Evolutionary conservation across 768 basidiomycete species (phyloP).

Genomic region (Saitozyma sp.): DNA sequence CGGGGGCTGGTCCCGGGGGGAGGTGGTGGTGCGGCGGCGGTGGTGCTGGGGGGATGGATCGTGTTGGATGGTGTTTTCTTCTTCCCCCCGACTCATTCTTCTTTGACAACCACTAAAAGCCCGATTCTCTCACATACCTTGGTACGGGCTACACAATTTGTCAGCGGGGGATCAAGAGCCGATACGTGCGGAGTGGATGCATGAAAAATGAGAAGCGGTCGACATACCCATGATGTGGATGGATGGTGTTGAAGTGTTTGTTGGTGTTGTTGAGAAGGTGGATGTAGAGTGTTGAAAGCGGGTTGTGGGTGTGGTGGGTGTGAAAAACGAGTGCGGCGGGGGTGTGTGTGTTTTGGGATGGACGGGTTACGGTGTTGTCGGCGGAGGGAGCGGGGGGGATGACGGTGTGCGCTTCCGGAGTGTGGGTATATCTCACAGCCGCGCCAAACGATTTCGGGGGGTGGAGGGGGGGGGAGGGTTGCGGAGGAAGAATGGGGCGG

Average conservation of each 20-base stretch:
- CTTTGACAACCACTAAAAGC: neutral
- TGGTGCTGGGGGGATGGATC: neutral
- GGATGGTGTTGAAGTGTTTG: neutral
- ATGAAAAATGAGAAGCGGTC: constrained; percentile 1
- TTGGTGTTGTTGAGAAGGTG: neutral
- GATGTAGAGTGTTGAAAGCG: neutral
- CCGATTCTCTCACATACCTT: constrained; percentile 30
- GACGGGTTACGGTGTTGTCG: neutral
- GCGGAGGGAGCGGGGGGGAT: neutral
- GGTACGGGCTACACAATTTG: constrained; percentile 34
- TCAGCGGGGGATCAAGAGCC: too few species aligned
- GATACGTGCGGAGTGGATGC: constrained; percentile 2
- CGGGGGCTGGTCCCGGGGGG: neutral
- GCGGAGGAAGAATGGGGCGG: neutral
- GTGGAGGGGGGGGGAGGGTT: neutral
- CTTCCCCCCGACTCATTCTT: constrained; percentile 12
- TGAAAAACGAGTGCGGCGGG: too few species aligned
- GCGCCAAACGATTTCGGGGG: neutral
- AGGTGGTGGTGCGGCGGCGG: constrained; percentile 1
- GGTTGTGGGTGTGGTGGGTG: too few species aligned
- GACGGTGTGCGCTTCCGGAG: neutral
- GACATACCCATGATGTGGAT: constrained; percentile 39
- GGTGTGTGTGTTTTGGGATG: neutral
- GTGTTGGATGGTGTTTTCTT: constrained; percentile 5
- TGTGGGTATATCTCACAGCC: too few species aligned